Percentiles rank a stretch among this genome's conserved stretches.
These are phyloP conservation scores for Monotropa hypopitys DNA, from an alignment of 179 eudicot genomes.

Conservation along the genomic window DNA sequence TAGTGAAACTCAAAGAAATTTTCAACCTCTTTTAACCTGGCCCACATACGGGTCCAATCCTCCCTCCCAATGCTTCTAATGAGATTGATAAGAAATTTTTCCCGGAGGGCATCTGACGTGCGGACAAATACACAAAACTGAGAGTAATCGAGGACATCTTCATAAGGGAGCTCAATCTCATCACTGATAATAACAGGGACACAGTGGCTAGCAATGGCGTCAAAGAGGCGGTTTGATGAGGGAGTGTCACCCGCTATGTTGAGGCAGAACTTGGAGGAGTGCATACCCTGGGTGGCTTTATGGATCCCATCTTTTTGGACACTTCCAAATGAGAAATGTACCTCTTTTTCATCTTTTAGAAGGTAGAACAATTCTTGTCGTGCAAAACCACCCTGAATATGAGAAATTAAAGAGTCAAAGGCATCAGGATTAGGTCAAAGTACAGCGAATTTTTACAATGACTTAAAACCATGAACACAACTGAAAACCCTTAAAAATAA, in stretches of 20 bases:
- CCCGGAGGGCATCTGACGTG: slow-evolving; percentile 50
- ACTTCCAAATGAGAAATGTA: slow-evolving; percentile 74
- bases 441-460: too few species aligned
- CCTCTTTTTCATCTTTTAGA: slow-evolving; percentile 58
- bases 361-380: slow-evolving; percentile 72
- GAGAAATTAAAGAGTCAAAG: neutral
- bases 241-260: slow-evolving; percentile 95
- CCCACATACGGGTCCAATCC: slow-evolving; percentile 86
- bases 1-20: slow-evolving; percentile 47
- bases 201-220: slow-evolving; percentile 86
- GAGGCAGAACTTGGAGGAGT: slow-evolving; percentile 74
- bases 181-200: slow-evolving; percentile 86
- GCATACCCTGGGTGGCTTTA: slow-evolving; percentile 66
- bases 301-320: slow-evolving; percentile 46
- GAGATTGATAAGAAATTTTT: slow-evolving; percentile 47
- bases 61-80: slow-evolving; percentile 48
- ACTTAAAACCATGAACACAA: too few species aligned
- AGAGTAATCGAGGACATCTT: slow-evolving; percentile 69
- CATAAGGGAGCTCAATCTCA: slow-evolving; percentile 77
- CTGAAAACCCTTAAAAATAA: too few species aligned
- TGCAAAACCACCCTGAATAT: slow-evolving; percentile 53
- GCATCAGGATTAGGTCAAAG: neutral
- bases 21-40: slow-evolving; percentile 51
- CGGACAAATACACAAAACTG: slow-evolving; percentile 72
- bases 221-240: slow-evolving; percentile 89